Evolutionary conservation across 83 land plant genomes (phyloP).

Genomic region (Thuja plicata): DNA sequence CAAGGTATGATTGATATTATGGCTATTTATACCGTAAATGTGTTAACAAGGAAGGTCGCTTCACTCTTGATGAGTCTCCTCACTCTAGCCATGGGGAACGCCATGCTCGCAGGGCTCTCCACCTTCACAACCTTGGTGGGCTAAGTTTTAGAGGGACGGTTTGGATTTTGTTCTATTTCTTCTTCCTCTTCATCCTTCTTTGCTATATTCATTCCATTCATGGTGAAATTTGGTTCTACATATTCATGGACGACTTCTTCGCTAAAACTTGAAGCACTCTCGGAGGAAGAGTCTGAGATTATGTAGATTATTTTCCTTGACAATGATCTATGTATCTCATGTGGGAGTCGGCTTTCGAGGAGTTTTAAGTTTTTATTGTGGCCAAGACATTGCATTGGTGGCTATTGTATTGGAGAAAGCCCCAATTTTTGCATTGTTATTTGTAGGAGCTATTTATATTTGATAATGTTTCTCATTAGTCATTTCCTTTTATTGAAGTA

Average conservation of each 20-base stretch:
- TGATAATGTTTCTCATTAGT: too few species aligned
- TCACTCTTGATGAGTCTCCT: conserved; percentile 2
- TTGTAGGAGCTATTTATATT: too few species aligned
- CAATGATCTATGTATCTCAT: too few species aligned
- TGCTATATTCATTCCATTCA: neutral
- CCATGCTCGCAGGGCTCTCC: neutral
- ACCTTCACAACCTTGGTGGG: neutral
- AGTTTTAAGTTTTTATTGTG: too few species aligned
- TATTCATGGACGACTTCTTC: neutral
- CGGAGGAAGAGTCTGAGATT: neutral
- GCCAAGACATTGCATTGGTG: too few species aligned
- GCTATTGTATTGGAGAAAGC: too few species aligned
- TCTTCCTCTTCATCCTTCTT: neutral
- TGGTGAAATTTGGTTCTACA: neutral
- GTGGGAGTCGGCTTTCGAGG: too few species aligned
- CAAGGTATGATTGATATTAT: too few species aligned
- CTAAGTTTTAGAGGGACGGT: neutral
- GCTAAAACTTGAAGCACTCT: neutral
- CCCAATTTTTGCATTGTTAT: too few species aligned
- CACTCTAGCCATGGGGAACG: conserved; percentile 10
- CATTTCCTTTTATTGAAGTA: too few species aligned
- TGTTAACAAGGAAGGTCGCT: conserved; percentile 7
- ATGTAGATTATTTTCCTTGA: too few species aligned
- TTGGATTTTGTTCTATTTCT: neutral
- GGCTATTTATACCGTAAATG: too few species aligned